phyloP scores from a whole-genome alignment of 768 basidiomycete genomes.

The Kockovaella imperatae region DNA sequence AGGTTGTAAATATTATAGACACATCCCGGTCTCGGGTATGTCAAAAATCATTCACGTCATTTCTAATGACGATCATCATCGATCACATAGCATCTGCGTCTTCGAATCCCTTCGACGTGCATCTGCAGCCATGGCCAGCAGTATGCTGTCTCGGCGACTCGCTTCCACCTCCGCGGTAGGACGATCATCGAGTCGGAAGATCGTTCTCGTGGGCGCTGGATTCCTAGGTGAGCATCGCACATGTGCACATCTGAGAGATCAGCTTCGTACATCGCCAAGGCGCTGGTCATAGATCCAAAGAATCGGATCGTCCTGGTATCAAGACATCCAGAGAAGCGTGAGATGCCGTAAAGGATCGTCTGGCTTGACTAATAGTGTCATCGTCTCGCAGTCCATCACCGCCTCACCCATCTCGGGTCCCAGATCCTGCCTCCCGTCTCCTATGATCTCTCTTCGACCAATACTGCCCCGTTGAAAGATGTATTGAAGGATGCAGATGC shows the following conservation, averaged over 20 bases:
- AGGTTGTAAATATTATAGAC: too few relatives aligned
- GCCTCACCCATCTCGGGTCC: slow-evolving; percentile 31
- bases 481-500: slow-evolving; percentile 54
- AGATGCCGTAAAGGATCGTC: slow-evolving; percentile 19
- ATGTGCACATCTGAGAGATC: slow-evolving; percentile 2
- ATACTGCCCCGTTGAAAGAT: slow-evolving; percentile 6
- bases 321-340: slow-evolving; percentile 50
- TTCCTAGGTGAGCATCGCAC: slow-evolving; percentile 52
- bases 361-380: slow-evolving; percentile 16
- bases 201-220: slow-evolving; percentile 49
- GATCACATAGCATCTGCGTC: too few relatives aligned
- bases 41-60: too few relatives aligned
- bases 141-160: too few relatives aligned
- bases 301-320: slow-evolving; percentile 57
- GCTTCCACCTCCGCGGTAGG: too few relatives aligned
- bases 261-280: slow-evolving; percentile 59
- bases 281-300: slow-evolving; percentile 48
- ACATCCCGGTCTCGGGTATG: too few relatives aligned
- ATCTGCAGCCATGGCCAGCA: too few relatives aligned
- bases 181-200: too few relatives aligned
- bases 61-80: too few relatives aligned
- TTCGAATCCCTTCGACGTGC: too few relatives aligned
- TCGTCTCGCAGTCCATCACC: slow-evolving; percentile 36
- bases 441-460: slow-evolving; percentile 55
- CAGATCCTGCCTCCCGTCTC: slow-evolving; percentile 48